Base-by-base conservation (phyloP, 2,329 filamentous ascomycete genomes). In the Neoarthrinium moseri region DNA sequence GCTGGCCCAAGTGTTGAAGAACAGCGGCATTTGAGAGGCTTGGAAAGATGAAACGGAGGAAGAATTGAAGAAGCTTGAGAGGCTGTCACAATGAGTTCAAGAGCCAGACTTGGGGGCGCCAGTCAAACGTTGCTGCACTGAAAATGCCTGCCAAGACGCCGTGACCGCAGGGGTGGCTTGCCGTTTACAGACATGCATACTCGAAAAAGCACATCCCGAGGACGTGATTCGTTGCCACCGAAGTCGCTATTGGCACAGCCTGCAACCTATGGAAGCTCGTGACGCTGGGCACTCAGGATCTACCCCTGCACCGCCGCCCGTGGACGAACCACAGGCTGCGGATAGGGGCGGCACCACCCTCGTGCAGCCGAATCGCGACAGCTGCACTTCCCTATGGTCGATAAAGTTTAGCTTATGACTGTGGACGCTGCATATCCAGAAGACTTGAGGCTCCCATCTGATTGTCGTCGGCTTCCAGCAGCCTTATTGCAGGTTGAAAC, bases 151-250 rank as follows among this genome's bases (percentile, higher is more conserved):
- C n/a, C n/a, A n/a, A n/a, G n/a, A n/a, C n/a, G 22, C 17, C 15
- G 37, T 32, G 8, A 30, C 46, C 47, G 51, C 51, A 53, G 55
- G 53, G 60, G 51, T 57, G 57, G 55, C 58, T 60, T 59, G 54
- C 55, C 51, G 40, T 48, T 54, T 57, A 46, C 24, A 55, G 51
- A 49, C 48, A 23, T 48, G 45, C n/a, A 44, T 40, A 34, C 48
- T 45, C 46, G 46, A 20, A 35, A 45, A 12, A 32, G 18, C n/a
- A 23, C 43, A 20, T 17, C 17, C 44, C 20, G 17, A 29, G 36
- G n/a, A 26, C 22, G 23, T 53, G 52, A 56, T 56, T 56, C 45
- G 54, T 46, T 45, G 39, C 4, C n/a, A n/a, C n/a, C n/a, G n/a
- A n/a, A n/a, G n/a, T n/a, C n/a, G n/a, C n/a, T n/a, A n/a, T n/a